Conservation (phyloP, 83 land plant species). For the Larix sibirica region DNA sequence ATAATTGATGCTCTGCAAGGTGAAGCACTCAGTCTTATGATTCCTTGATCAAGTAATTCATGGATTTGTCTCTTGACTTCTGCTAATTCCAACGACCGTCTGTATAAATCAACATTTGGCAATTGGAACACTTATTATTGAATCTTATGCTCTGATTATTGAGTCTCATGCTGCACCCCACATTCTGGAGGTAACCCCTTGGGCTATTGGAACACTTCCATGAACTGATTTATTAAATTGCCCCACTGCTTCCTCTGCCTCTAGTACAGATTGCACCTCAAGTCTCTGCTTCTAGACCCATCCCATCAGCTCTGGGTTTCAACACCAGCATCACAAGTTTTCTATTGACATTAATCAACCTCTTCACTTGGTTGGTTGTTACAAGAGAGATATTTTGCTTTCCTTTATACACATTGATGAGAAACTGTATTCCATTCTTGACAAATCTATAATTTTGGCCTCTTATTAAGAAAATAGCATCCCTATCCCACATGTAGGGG, state of each 20-base stretch:
- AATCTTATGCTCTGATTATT: not conserved
- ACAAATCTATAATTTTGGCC: not conserved
- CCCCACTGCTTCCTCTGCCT: too few species aligned
- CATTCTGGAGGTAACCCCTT: not conserved
- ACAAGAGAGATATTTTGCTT: not conserved
- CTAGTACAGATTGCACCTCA: too few species aligned
- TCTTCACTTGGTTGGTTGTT: not conserved
- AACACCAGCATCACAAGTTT: not conserved
- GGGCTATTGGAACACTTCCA: not conserved
- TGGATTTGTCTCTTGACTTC: not conserved
- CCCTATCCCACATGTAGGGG: not conserved
- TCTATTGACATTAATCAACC: not conserved
- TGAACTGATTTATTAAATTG: too few species aligned
- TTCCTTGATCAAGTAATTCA: not conserved
- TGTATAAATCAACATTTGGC: not conserved
- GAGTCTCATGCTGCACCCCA: not conserved
- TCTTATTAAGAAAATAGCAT: not conserved
- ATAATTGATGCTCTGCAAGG: not conserved
- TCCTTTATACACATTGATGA: not conserved
- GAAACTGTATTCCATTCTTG: not conserved
- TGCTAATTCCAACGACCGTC: not conserved
- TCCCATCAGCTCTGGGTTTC: too few species aligned
- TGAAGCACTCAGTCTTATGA: not conserved
- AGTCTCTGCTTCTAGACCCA: too few species aligned
- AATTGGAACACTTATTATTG: not conserved